A percentile compares a stretch with the other conserved stretches of the same genome.
Conservation (phyloP, 2,329 filamentous ascomycete genomes). For the Lizonia empirigonia region DNA sequence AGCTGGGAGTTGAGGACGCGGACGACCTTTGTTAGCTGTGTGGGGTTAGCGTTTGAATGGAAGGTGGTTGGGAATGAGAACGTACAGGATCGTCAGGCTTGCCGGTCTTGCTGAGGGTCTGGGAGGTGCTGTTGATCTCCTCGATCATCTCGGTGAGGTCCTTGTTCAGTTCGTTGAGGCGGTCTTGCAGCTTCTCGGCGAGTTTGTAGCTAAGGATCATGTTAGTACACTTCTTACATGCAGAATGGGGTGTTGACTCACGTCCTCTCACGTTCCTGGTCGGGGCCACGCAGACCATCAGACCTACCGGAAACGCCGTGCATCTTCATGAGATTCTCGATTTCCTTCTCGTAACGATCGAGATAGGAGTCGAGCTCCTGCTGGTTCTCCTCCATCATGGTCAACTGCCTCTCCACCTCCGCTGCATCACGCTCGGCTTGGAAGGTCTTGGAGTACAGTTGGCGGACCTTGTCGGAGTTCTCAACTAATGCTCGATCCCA, state of each 20-base stretch:
- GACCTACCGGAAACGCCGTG: slow-evolving; percentile 67
- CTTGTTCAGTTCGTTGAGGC: slow-evolving; percentile 90
- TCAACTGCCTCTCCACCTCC: slow-evolving; percentile 91
- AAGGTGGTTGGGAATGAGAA: neutral
- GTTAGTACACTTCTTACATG: slow-evolving; percentile 10
- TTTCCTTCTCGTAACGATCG: slow-evolving; percentile 87
- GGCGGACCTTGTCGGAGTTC: slow-evolving; percentile 93
- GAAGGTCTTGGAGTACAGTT: slow-evolving; percentile 87
- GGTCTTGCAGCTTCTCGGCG: slow-evolving; percentile 89
- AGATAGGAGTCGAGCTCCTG: slow-evolving; percentile 87
- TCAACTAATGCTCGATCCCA: slow-evolving; percentile 95
- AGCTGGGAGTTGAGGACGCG: slow-evolving; percentile 93
- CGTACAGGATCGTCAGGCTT: slow-evolving; percentile 62
- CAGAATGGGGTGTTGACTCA: slow-evolving; percentile 52
- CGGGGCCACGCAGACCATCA: slow-evolving; percentile 81
- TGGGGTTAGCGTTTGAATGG: neutral
- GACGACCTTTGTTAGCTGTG: slow-evolving; percentile 89
- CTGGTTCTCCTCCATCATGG: slow-evolving; percentile 89
- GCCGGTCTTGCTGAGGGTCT: slow-evolving; percentile 83
- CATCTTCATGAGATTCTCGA: slow-evolving; percentile 90
- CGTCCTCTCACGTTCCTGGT: slow-evolving; percentile 93
- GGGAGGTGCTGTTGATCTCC: slow-evolving; percentile 94
- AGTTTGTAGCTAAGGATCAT: slow-evolving; percentile 70
- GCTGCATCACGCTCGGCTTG: slow-evolving; percentile 91
- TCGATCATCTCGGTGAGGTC: slow-evolving; percentile 96